A percentile compares a stretch with the other conserved stretches of the same genome.
phyloP scores from a whole-genome alignment of 2,329 filamentous ascomycete genomes.

The Basipetospora chlamydospora region DNA sequence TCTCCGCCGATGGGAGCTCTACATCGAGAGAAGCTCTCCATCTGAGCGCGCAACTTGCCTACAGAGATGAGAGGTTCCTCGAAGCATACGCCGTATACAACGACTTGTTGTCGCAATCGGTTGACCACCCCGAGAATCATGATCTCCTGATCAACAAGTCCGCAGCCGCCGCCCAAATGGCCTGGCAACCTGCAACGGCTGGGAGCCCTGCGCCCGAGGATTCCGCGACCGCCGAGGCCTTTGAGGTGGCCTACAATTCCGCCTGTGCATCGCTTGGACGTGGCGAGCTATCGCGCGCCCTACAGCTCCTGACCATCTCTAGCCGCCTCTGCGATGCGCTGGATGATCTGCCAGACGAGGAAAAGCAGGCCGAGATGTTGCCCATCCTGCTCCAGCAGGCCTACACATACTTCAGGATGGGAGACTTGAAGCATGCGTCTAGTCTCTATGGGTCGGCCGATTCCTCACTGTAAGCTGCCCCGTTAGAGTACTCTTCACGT shows the following conservation, averaged over 20 bases:
- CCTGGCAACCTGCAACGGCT: slow-evolving; percentile 33
- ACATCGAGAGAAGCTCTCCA: slow-evolving; percentile 30
- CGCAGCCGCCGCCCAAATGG: slow-evolving; percentile 56
- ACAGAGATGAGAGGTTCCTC: slow-evolving; percentile 60
- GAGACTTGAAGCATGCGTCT: slow-evolving; percentile 50
- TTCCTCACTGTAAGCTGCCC: slow-evolving; percentile 36
- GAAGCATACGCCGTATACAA: slow-evolving; percentile 51
- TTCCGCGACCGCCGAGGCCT: slow-evolving; percentile 27
- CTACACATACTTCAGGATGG: slow-evolving; percentile 54
- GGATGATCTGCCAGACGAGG: slow-evolving; percentile 58
- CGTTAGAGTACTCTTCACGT: too few species aligned
- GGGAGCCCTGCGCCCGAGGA: slow-evolving; percentile 23
- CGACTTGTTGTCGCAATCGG: slow-evolving; percentile 32
- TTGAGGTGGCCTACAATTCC: slow-evolving; percentile 71
- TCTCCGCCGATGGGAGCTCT: background rate
- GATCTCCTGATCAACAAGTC: slow-evolving; percentile 65
- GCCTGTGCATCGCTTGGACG: slow-evolving; percentile 60
- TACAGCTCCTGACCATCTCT: slow-evolving; percentile 54
- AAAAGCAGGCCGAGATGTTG: slow-evolving; percentile 59
- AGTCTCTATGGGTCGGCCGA: slow-evolving; percentile 47
- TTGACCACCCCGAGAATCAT: slow-evolving; percentile 47
- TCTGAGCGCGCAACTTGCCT: slow-evolving; percentile 52
- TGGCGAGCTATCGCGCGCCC: slow-evolving; percentile 49
- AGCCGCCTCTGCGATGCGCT: slow-evolving; percentile 56
- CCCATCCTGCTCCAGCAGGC: slow-evolving; percentile 66